Evolutionary conservation across 768 basidiomycete genomes (phyloP).

Genomic region (Clavulina sp.): DNA sequence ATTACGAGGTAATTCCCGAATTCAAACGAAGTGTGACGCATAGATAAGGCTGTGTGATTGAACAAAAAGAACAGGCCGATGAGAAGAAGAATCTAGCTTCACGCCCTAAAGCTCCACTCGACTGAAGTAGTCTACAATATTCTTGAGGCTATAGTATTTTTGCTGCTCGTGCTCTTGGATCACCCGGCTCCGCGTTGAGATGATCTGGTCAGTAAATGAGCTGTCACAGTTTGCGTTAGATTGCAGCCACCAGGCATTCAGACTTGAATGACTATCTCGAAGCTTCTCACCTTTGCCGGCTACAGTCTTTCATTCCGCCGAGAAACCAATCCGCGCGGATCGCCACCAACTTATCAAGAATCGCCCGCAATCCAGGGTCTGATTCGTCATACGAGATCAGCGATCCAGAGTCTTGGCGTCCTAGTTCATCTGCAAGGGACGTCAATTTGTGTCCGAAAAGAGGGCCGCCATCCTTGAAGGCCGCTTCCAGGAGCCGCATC

Average conservation of each 20-base stretch:
- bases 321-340: conserved; percentile 33
- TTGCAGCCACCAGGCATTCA: not conserved
- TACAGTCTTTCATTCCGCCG: conserved; percentile 30
- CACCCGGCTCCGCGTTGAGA: not conserved
- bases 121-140: not conserved
- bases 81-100: no score
- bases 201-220: not conserved
- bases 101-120: no score
- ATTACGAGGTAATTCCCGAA: no score
- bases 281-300: conserved; percentile 23
- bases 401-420: conserved; percentile 5
- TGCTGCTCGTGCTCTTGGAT: no score
- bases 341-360: conserved; percentile 40
- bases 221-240: no score
- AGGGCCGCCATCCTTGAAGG: not conserved
- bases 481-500: not conserved
- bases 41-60: no score
- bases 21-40: no score
- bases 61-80: no score
- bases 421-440: not conserved
- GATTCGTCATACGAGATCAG: conserved; percentile 16
- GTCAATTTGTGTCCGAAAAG: not conserved
- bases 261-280: not conserved
- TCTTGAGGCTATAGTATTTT: not conserved
- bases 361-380: conserved; percentile 35